Base-by-base conservation (phyloP, 805 yeast genomes). In the Teunomyces pallodes region DNA sequence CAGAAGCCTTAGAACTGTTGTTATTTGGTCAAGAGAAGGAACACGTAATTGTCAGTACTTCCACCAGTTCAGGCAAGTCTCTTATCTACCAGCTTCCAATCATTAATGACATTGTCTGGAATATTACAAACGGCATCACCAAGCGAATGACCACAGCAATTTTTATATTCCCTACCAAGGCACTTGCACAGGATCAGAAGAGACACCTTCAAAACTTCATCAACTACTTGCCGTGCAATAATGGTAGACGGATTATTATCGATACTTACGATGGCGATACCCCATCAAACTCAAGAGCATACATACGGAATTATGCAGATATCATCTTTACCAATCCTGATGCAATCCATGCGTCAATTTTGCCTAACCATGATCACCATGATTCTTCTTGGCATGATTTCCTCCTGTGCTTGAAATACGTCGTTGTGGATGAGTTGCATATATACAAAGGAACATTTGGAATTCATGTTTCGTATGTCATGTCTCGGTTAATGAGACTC, bases 231-330 rank as follows among this genome's bases (percentile, higher is more conserved):
- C 81, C 82, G 0, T 30, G 51, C 1, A 66, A 67, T 9, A 54
- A 74, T 2, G 58, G 64, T 3, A 47, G 74, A 12, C 70, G 72
- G 13, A 69, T 84, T 0, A 64, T 77, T 1, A 87, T 84, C 2
- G 92, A 86, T 43, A 88, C 97, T 0, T 91, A 82, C 60, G 99
- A 94, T 67, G 99, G 99, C 8, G 99, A 94, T 64, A 92, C 98
- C 0, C 87, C 85, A 1, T 61, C 70, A 31, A 72, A 70, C 2
- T 70, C 72, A 16, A 73, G 97, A 27, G 64, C 65, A 0, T 56
- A 58, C 16, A 79, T 91, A 14, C 74, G 90, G 47, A 71, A 75
- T 20, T 72, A 74, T 42, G 90, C 96, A 0, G 83, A 86, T 46
- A 86, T 94, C 4, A 83, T 94, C 9, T 90, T 94, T 64, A 89